Conservation (phyloP, 495 filamentous ascomycete species). For the Annulohypoxylon nitens region DNA sequence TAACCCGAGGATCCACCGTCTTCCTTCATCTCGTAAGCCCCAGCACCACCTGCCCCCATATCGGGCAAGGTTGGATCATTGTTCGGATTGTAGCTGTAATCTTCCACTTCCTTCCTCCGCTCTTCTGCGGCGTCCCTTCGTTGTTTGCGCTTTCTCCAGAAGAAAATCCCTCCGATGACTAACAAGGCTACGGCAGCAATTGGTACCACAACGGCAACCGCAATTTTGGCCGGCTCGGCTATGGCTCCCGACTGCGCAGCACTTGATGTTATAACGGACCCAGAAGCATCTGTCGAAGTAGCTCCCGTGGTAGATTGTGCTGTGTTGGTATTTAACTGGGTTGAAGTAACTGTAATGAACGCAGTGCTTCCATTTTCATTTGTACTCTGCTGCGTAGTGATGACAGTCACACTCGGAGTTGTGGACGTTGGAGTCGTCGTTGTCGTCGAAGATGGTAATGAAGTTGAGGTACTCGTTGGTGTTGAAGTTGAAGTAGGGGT, state of each 20-base stretch:
- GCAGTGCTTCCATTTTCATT: constrained; percentile 38
- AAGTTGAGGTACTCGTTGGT: constrained; percentile 43
- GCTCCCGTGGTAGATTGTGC: constrained; percentile 33
- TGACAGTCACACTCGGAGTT: constrained; percentile 40
- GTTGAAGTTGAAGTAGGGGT: constrained; percentile 45
- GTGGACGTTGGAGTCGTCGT: constrained; percentile 37
- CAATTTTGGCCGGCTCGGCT: constrained; percentile 76
- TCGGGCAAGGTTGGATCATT: constrained; percentile 85
- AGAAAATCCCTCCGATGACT: constrained; percentile 78
- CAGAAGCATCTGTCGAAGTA: constrained; percentile 46
- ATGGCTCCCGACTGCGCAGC: constrained; percentile 60
- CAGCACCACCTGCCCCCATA: constrained; percentile 62
- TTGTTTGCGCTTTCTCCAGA: constrained; percentile 89
- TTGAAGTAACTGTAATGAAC: constrained; percentile 47
- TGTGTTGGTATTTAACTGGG: constrained; percentile 30
- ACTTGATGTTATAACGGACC: constrained; percentile 51
- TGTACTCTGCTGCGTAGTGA: constrained; percentile 46
- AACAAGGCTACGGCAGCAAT: constrained; percentile 89
- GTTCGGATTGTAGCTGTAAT: constrained; percentile 97
- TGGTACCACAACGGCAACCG: constrained; percentile 93
- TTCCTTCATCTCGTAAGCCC: constrained; percentile 75
- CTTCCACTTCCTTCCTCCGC: constrained; percentile 93
- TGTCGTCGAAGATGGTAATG: constrained; percentile 52
- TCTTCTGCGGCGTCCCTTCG: constrained; percentile 87
- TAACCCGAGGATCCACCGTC: constrained; percentile 81